Evolutionary conservation across 768 basidiomycete species (phyloP), one percentile per base, ranked within the genome.

Genomic region (Amanita phalloides): DNA sequence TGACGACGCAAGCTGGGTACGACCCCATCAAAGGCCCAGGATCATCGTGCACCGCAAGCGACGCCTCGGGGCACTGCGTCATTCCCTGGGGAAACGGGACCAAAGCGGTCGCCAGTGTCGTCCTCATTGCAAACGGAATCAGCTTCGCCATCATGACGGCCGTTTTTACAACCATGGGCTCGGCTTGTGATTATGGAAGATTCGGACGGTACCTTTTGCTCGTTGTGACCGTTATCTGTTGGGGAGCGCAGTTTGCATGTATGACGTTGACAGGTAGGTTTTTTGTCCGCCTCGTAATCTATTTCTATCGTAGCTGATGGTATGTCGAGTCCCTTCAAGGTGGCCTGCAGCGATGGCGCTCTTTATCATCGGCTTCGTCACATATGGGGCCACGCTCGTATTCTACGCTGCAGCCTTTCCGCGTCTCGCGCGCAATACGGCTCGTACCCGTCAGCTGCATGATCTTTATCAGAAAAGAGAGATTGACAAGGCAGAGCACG

Each of bases 181-280:
- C 80, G 20, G 80, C 81, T 3, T 84, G 83, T 0, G 85, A 88
- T 60, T 88, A 86, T 56, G 83, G 84, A 3, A 73, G 67, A 4
- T 88, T 90, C 58, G 86, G 86, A 17, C 78, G 84, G 11, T 90
- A 87, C 86, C 63, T 90, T 7, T 70, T 91, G n/a, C 67, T 90
- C 21, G 72, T 72, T 14, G 63, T 84, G 8, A 91, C 89, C 0
- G 65, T 80, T 41, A 71, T 90, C 33, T 90, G 86, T 54, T 92
- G 90, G 90, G 84, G 68, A 0, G 77, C 86, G 3, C 87, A 90
- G 59, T 92, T 84, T 56, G 79, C 84, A 0, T 83, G 78, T 61
- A 81, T 91, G 75, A 72, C 77, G 20, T 70, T 91, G 20, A 86
- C 85, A 0, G 68, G 86, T 86, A 58, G 20, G 33, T 33, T 33